Evolutionary conservation across 2,329 filamentous ascomycete genomes (phyloP), one percentile per base, ranked within the genome.

Genomic region (Botrytis deweyae): DNA sequence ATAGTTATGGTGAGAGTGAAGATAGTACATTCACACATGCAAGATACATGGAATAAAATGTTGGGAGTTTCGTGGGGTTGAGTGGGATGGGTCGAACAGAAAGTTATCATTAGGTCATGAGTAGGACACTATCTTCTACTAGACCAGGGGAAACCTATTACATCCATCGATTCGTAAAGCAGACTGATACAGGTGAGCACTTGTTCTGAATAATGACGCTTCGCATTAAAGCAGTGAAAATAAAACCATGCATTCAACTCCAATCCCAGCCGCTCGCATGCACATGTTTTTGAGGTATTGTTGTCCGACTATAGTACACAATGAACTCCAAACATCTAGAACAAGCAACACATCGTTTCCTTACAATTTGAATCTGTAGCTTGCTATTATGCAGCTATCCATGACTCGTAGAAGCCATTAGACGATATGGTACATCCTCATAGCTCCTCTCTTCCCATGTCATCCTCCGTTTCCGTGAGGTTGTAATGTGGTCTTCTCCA

Each of bases 401-500:
- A 49, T 25, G 7, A 25, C 9, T 66, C 29, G 20, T 66, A 66
- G 10, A 66, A n/a, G 64, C 33, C 42, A 25, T n/a, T 3, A 14
- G 8, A 1, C 33, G 16, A 22, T 36, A 38, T 36, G 29, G 25
- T 33, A 9, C 40, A 63, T 33, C 33, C 18, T 67, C n/a, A 46
- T 33, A 72, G 46, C 18, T 67, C 42, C 29, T 70, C 22, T 33
- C 25, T 61, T 12, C 69, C 72, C 8, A 58, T 46, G 42, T 52
- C 61, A 68, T 42, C 61, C 52, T 46, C 65, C 70, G 78, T 80
- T 22, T 77, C 75, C 3, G 79, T 79, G 71, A 84, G 79, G 73
- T 84, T 82, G 80, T 88, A 86, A 74, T 80, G 82, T 64, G 86
- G 85, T 75, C 87, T 84, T 29, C 86, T 88, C 91, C 91, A 93